phyloP scores from a whole-genome alignment of 2,329 filamentous ascomycete genomes.

The Cytospora piceicola region DNA sequence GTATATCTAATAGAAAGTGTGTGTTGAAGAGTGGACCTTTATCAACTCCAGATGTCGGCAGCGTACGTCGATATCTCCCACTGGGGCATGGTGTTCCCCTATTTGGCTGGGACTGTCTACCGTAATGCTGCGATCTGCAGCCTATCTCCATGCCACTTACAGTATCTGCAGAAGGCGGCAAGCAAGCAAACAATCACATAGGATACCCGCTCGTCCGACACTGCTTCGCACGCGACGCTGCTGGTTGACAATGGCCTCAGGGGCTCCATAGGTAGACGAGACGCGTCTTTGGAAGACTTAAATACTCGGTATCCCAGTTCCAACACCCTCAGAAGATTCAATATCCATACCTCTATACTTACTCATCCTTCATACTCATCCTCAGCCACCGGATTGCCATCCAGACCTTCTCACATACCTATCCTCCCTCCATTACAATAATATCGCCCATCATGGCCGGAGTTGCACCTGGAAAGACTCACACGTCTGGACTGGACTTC shows the following conservation, averaged over 20 bases:
- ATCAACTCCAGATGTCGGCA: background rate
- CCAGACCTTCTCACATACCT: background rate
- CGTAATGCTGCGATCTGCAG: background rate
- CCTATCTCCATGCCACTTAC: background rate
- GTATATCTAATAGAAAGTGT: background rate
- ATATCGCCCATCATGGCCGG: conserved; percentile 31
- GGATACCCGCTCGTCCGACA: background rate
- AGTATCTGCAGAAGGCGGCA: background rate
- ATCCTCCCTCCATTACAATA: background rate
- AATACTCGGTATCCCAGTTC: background rate
- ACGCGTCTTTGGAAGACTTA: background rate
- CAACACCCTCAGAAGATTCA: background rate
- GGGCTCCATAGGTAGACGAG: background rate
- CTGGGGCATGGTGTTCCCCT: no score
- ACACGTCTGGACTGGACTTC: conserved; percentile 34
- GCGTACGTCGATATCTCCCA: no score
- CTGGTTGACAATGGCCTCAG: background rate
- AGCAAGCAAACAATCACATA: background rate
- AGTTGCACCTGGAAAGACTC: conserved; percentile 33
- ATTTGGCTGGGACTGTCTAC: no score
- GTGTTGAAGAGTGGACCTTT: background rate
- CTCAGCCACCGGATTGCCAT: background rate
- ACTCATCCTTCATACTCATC: background rate
- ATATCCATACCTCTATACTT: background rate
- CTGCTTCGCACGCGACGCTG: background rate